These are phyloP conservation scores for Clarireedia monteithiana DNA, from an alignment of 2,329 filamentous ascomycete species.

Conservation along the genomic window DNA sequence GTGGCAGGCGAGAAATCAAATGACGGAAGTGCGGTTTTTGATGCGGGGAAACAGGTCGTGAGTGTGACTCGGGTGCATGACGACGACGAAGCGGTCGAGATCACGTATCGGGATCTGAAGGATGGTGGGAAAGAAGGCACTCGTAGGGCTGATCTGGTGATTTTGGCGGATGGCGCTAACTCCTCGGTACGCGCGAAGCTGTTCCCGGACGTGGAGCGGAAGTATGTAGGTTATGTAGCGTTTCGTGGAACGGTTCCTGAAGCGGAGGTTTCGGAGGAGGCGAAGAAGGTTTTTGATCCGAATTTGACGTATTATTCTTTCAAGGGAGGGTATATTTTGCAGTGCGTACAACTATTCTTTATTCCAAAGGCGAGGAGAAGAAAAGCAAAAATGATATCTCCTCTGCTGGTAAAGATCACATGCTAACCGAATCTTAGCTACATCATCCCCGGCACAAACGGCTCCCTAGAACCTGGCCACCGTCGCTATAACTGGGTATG, in stretches of 20 bases:
- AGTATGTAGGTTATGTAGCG: constrained; percentile 18
- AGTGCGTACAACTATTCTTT: constrained; percentile 6
- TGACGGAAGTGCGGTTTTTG: background rate
- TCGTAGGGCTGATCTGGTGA: constrained; percentile 13
- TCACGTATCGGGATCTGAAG: background rate
- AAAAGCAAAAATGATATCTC: too few species aligned
- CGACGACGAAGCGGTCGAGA: background rate
- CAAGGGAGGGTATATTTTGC: constrained; percentile 33
- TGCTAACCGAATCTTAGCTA: constrained; percentile 22
- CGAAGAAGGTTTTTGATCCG: constrained; percentile 30
- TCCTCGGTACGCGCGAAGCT: constrained; percentile 13
- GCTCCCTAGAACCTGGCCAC: constrained; percentile 32
- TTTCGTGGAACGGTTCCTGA: constrained; percentile 36
- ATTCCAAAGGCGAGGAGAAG: background rate
- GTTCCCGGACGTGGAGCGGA: constrained; percentile 13
- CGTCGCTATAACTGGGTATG: constrained; percentile 40
- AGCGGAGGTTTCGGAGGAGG: constrained; percentile 29
- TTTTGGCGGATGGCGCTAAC: constrained; percentile 19
- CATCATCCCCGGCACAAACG: constrained; percentile 34
- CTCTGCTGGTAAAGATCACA: background rate
- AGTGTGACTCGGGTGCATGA: background rate
- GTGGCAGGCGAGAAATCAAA: background rate
- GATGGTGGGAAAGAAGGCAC: background rate
- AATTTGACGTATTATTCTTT: constrained; percentile 36
- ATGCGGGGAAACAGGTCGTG: background rate